Percentiles rank a stretch among this genome's conserved stretches.
Evolutionary conservation across 257 asterid species (phyloP).

Genomic region (Jacaranda copaia): DNA sequence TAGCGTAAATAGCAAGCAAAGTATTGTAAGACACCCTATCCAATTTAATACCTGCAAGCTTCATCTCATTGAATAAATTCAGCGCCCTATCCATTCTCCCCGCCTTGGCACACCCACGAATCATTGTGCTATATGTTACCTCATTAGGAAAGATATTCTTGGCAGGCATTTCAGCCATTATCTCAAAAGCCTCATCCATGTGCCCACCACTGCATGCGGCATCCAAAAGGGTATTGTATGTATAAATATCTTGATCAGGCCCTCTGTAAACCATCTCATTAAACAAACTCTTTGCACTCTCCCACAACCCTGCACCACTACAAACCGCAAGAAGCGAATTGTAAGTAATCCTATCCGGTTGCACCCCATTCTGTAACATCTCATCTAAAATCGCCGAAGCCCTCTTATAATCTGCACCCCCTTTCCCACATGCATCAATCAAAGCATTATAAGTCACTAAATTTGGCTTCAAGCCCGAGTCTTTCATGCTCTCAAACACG

Average conservation of each 20-base stretch:
- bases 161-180: conserved; percentile 76
- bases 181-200: conserved; percentile 77
- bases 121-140: conserved; percentile 88
- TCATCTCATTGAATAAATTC: conserved; percentile 86
- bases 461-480: conserved; percentile 84
- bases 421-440: conserved; percentile 96
- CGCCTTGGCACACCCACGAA: conserved; percentile 91
- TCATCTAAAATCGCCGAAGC: conserved; percentile 78
- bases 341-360: conserved; percentile 90
- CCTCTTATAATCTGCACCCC: conserved; percentile 89
- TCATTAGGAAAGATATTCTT: conserved; percentile 79
- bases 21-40: conserved; percentile 93
- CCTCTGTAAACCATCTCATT: conserved; percentile 79
- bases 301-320: conserved; percentile 93
- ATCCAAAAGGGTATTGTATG: conserved; percentile 85
- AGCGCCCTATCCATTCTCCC: conserved; percentile 77
- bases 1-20: conserved; percentile 79
- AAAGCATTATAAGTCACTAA: conserved; percentile 86
- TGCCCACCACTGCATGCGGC: conserved; percentile 89
- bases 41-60: conserved; percentile 72
- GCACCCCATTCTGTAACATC: conserved; percentile 74
- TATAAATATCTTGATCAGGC: conserved; percentile 85
- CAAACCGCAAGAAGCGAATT: conserved; percentile 94
- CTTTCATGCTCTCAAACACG: conserved; percentile 78
- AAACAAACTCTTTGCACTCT: conserved; percentile 67